Base-by-base conservation (phyloP, 2,329 filamentous ascomycete species). In the Fusarium bulbicola region DNA sequence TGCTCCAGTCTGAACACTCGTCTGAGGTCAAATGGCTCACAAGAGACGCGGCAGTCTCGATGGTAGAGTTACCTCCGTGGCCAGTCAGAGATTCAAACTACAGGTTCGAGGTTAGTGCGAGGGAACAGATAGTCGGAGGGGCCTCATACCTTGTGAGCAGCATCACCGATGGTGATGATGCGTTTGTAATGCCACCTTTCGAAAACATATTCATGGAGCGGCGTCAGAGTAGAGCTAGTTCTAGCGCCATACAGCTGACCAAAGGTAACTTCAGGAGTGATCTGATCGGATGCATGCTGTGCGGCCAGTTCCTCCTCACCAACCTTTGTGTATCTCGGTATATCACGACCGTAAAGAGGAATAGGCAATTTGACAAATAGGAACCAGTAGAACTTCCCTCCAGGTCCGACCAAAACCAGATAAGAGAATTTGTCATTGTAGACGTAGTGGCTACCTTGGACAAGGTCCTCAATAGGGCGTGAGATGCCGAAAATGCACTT, bases 401-500 rank as follows among this genome's bases (percentile, higher is more conserved):
- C 57, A 4, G 66, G 66, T 1, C 66, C 66, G 3, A 37, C 18
- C 21, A 69, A 10, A 1, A 68, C 9, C 0, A 68, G 21, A 6
- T 68, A 63, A 1, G 66, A 68, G 5, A 56, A 68, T 1, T 28
- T 18, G 0, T 45, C 24, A 11, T 68, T 68, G 10, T 45, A 40
- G 0, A 63, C 5, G 3, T 56, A 42, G 9, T 68, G 64, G 1
- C 9, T 15, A 1, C 66, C 66, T 15, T 46, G 36, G 0, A 21
- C 15, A 0, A 68, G 32, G 7, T 37, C 24, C 2, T 28, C 15
- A 6, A 61, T 30, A 0, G 34, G 50, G 0, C 36, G 28, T 3
- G 65, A 68, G 11, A 68, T 57, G 3, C 66, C 65, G 0, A 68
- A 68, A 0, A 70, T 70, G 2, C 68, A 70, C 7, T 66, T 70